phyloP scores from a whole-genome alignment of 1,284 basidiomycete genomes.

The Malassezia pachydermatis region DNA sequence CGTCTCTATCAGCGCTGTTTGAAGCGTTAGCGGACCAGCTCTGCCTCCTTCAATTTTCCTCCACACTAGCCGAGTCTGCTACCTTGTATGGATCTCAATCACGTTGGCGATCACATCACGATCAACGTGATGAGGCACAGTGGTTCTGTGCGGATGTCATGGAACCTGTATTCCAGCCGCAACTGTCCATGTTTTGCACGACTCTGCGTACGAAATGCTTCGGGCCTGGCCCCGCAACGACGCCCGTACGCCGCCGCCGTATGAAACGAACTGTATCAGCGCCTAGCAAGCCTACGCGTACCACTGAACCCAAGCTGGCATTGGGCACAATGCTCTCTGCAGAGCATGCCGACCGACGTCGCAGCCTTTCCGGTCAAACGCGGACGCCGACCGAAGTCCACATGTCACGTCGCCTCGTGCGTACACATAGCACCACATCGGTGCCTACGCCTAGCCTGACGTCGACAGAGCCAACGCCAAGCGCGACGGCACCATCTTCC shows the following conservation, averaged over 20 bases:
- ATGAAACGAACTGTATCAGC: constrained; percentile 8
- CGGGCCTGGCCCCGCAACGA: constrained; percentile 21
- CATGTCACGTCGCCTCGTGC: constrained; percentile 11
- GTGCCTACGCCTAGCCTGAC: not conserved
- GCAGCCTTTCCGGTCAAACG: too few relatives aligned
- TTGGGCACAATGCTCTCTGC: too few relatives aligned
- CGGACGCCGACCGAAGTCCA: constrained; percentile 10
- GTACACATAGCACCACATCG: not conserved
- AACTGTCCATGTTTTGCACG: constrained; percentile 29
- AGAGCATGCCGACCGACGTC: too few relatives aligned
- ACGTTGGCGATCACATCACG: constrained; percentile 4
- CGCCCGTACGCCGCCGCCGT: not conserved
- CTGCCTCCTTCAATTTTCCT: constrained; percentile 13
- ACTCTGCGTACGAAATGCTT: constrained; percentile 38
- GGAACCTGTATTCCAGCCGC: constrained; percentile 27
- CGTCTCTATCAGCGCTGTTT: constrained; percentile 1
- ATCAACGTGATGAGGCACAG: constrained; percentile 41
- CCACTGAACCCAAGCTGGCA: not conserved
- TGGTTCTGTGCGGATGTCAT: constrained; percentile 36
- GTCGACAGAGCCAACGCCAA: not conserved
- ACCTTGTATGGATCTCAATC: constrained; percentile 5
- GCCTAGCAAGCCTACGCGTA: not conserved
- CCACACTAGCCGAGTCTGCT: not conserved
- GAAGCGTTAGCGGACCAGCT: constrained; percentile 13
- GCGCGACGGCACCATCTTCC: not conserved